Conservation (phyloP, 371 early-diverging fungal species). For the Zancudomyces culisetae region DNA sequence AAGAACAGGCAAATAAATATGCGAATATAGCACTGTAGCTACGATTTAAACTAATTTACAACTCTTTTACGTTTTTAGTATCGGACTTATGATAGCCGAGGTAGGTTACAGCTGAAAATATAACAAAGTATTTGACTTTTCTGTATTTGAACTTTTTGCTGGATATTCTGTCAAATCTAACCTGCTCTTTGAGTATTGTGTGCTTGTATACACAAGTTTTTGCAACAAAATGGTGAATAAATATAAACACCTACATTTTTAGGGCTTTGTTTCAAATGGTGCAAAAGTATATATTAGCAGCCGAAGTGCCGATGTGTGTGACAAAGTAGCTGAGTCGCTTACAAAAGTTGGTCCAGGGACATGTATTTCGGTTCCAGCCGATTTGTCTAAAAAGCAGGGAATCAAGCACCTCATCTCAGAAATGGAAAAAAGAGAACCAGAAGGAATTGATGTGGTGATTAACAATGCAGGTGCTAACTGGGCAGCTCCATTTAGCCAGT, state of each 20-base stretch:
- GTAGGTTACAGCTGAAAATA: constrained; percentile 23
- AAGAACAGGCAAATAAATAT: no score
- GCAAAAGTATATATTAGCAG: constrained; percentile 57
- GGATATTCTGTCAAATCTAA: no score
- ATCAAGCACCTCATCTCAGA: constrained; percentile 35
- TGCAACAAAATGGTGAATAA: no score
- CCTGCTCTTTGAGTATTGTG: no score
- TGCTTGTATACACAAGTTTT: no score
- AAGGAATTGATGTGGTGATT: constrained; percentile 60
- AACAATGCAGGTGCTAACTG: constrained; percentile 78
- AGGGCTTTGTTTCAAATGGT: constrained; percentile 52
- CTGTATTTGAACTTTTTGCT: no score
- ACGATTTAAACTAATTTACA: no score
- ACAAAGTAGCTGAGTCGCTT: constrained; percentile 38
- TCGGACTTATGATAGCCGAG: neutral
- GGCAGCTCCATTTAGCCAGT: constrained; percentile 36
- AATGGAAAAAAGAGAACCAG: constrained; percentile 33
- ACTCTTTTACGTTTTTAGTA: constrained; percentile 6
- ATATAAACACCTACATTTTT: constrained; percentile 54
- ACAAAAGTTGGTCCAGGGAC: constrained; percentile 40
- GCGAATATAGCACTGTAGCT: no score
- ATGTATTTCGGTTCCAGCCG: constrained; percentile 55
- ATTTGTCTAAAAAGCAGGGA: constrained; percentile 45
- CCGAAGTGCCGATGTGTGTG: constrained; percentile 38
- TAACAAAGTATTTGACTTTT: no score